Evolutionary conservation across 495 filamentous ascomycete genomes (phyloP).

Genomic region (Aspergillus funiculosus): DNA sequence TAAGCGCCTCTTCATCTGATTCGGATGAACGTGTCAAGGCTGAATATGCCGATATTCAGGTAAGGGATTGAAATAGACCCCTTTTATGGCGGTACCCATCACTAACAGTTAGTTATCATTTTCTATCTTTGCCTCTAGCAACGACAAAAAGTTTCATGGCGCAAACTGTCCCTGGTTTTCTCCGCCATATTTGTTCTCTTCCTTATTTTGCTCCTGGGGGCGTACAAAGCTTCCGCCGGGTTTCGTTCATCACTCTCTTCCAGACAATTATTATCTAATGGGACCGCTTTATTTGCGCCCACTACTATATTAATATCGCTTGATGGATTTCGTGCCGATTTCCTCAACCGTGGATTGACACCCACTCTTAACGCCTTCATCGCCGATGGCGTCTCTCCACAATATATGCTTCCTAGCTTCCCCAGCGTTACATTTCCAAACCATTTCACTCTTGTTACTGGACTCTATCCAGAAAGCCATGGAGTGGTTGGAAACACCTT

Average conservation of each 20-base stretch:
- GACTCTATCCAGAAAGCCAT: slow-evolving; percentile 87
- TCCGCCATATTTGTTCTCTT: slow-evolving; percentile 44
- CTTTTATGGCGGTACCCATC: background rate
- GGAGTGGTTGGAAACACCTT: slow-evolving; percentile 93
- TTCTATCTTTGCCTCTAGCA: slow-evolving; percentile 12
- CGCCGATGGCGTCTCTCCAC: slow-evolving; percentile 76
- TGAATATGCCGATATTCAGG: slow-evolving; percentile 29
- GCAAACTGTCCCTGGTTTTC: slow-evolving; percentile 31
- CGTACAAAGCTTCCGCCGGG: slow-evolving; percentile 47
- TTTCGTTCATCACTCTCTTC: slow-evolving; percentile 26
- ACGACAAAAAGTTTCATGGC: slow-evolving; percentile 24
- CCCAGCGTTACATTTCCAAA: slow-evolving; percentile 98
- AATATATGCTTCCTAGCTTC: slow-evolving; percentile 88
- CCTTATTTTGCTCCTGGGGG: slow-evolving; percentile 47
- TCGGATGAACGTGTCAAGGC: slow-evolving; percentile 29
- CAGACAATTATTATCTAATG: slow-evolving; percentile 41
- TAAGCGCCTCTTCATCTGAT: slow-evolving; percentile 41
- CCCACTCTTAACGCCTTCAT: slow-evolving; percentile 76
- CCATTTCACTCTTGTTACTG: slow-evolving; percentile 91
- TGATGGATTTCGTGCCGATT: slow-evolving; percentile 97
- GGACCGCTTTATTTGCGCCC: slow-evolving; percentile 77
- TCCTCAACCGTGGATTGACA: slow-evolving; percentile 74
- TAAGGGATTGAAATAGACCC: slow-evolving; percentile 9
- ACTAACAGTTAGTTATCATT: slow-evolving; percentile 10
- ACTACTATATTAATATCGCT: slow-evolving; percentile 93